Conservation (phyloP, 805 yeast genomes). For the Barnettozyma vustinii region DNA sequence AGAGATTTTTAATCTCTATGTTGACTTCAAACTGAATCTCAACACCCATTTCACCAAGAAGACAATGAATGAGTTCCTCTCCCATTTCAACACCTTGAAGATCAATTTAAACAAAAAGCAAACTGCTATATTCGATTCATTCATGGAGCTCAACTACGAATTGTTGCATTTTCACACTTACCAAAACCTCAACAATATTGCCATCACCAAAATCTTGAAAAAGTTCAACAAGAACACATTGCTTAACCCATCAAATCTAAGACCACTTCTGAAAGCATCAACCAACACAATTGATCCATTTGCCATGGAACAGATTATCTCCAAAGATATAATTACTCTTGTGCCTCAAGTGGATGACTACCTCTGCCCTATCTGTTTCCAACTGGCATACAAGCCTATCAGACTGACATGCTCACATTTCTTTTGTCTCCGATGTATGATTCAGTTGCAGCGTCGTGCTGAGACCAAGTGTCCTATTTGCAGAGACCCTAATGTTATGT, state of each 20-base stretch:
- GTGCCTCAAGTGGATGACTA: slow-evolving; percentile 76
- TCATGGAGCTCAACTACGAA: slow-evolving; percentile 47
- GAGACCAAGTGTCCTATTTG: slow-evolving; percentile 69
- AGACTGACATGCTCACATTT: slow-evolving; percentile 58
- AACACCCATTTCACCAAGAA: slow-evolving; percentile 39
- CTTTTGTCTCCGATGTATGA: slow-evolving; percentile 68
- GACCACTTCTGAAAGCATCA: slow-evolving; percentile 6
- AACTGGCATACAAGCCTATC: slow-evolving; percentile 69
- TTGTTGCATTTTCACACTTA: slow-evolving; percentile 53
- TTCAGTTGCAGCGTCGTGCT: slow-evolving; percentile 54
- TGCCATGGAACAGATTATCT: slow-evolving; percentile 36
- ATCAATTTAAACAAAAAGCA: slow-evolving; percentile 33
- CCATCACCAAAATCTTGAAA: slow-evolving; percentile 63
- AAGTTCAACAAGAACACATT: slow-evolving; percentile 73
- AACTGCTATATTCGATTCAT: slow-evolving; percentile 42
- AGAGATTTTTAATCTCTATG: slow-evolving; percentile 55
- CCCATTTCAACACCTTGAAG: slow-evolving; percentile 36
- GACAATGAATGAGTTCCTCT: slow-evolving; percentile 41
- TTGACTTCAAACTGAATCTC: slow-evolving; percentile 63
- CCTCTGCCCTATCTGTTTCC: slow-evolving; percentile 66
- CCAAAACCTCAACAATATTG: slow-evolving; percentile 57
- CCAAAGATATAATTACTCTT: slow-evolving; percentile 46
- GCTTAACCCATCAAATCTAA: slow-evolving; percentile 35
- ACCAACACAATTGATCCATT: slow-evolving; percentile 4
- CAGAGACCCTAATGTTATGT: slow-evolving; percentile 42